Conservation (phyloP, 805 yeast genomes). For the Saturnispora zaruensis region DNA sequence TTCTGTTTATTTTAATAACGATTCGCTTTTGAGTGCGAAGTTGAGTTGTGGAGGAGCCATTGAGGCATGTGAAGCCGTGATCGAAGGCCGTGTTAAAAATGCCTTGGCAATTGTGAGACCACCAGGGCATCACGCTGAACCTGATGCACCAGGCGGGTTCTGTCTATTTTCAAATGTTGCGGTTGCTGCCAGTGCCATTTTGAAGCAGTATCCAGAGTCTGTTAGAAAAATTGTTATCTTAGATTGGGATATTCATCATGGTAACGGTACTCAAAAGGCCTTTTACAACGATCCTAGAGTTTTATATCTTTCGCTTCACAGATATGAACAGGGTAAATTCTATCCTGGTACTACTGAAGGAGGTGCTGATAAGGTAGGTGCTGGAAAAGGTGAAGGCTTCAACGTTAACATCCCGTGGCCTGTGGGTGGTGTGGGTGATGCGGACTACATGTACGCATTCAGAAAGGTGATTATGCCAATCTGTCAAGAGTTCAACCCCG, state of each 20-base stretch:
- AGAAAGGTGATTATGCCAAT: constrained; percentile 79
- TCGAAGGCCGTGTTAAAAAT: constrained; percentile 86
- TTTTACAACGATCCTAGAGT: constrained; percentile 86
- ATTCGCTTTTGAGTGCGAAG: constrained; percentile 77
- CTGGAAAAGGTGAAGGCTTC: constrained; percentile 78
- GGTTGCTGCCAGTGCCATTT: constrained; percentile 83
- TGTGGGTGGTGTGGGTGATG: constrained; percentile 84
- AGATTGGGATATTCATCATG: constrained; percentile 99
- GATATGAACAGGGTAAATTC: constrained; percentile 85
- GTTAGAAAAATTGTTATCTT: constrained; percentile 74
- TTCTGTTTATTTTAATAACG: constrained; percentile 90
- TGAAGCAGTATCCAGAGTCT: constrained; percentile 78
- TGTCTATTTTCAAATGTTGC: constrained; percentile 95
- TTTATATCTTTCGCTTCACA: constrained; percentile 81
- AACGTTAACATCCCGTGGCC: constrained; percentile 94
- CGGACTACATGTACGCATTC: constrained; percentile 90
- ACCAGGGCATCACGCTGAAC: constrained; percentile 99
- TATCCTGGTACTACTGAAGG: constrained; percentile 94
- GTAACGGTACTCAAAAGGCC: constrained; percentile 95
- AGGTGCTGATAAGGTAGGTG: constrained; percentile 72
- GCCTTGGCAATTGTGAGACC: constrained; percentile 94
- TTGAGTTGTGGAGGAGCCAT: constrained; percentile 95
- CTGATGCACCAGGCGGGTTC: constrained; percentile 94
- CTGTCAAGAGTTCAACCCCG: constrained; percentile 84
- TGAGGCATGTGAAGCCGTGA: constrained; percentile 92